Evolutionary conservation across 441 rosid genomes (phyloP).

Genomic region (Arabidopsis hybrid): DNA sequence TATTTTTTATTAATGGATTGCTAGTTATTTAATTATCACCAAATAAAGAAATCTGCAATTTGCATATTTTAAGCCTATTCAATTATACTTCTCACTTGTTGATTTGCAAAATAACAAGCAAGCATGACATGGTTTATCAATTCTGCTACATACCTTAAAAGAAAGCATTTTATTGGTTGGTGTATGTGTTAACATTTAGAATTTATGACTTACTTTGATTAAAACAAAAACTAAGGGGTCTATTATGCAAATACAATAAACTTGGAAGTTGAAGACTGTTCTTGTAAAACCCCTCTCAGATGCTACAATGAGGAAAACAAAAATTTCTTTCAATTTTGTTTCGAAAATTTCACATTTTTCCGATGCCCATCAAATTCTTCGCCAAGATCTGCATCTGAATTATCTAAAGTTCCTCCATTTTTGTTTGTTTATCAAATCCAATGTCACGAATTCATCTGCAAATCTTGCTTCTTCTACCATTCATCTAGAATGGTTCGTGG

Average conservation of each 20-base stretch:
- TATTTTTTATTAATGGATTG: no score
- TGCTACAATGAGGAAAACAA: not conserved
- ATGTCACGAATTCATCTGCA: slow-evolving; percentile 27
- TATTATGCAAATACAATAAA: not conserved
- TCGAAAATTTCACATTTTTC: not conserved
- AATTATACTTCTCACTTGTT: not conserved
- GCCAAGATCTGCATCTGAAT: slow-evolving; percentile 35
- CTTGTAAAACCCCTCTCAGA: slow-evolving; percentile 15
- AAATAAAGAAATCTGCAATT: no score
- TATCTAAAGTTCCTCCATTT: not conserved
- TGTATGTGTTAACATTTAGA: not conserved
- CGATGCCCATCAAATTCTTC: slow-evolving; percentile 14
- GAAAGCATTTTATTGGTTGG: not conserved
- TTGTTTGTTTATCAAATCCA: not conserved
- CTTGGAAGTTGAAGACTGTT: slow-evolving; percentile 6
- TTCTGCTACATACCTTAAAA: not conserved
- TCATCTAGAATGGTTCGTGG: slow-evolving; percentile 48
- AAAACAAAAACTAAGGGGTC: not conserved
- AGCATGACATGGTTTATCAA: not conserved
- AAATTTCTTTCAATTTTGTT: not conserved
- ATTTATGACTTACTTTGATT: not conserved
- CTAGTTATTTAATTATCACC: no score
- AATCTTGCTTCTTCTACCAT: slow-evolving; percentile 25
- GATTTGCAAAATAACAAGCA: not conserved
- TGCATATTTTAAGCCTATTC: no score